Conservation (phyloP, 1,284 basidiomycete species). For the Melampsora americana region DNA sequence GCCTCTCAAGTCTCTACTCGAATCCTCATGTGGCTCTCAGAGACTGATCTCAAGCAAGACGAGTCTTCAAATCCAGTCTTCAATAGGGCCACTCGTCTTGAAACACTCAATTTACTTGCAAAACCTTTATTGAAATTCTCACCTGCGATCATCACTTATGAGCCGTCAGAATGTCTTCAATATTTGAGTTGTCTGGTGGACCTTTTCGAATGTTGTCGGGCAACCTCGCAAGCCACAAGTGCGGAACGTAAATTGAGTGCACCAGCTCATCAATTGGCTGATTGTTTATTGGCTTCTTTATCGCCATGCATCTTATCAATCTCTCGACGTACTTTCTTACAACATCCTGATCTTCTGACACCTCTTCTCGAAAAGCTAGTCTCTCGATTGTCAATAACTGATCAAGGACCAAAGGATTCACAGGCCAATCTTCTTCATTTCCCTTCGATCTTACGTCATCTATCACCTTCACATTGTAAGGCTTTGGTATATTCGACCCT, state of each 20-base stretch:
- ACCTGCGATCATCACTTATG: background rate
- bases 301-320: constrained; percentile 11
- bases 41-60: background rate
- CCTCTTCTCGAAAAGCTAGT: background rate
- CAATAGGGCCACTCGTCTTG: constrained; percentile 16
- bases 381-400: background rate
- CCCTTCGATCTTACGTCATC: constrained; percentile 32
- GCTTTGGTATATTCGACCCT: background rate
- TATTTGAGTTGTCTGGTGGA: background rate
- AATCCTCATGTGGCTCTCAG: background rate
- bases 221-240: background rate
- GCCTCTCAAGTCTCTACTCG: background rate
- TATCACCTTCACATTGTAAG: constrained; percentile 15
- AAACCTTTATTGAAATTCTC: background rate
- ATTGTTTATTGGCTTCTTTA: background rate
- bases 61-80: background rate
- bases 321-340: background rate
- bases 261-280: background rate
- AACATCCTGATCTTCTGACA: background rate
- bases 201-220: background rate
- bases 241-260: background rate
- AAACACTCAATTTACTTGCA: constrained; percentile 1
- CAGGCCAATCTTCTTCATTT: constrained; percentile 1
- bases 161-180: background rate
- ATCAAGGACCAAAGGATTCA: background rate